Percentiles rank a stretch among this genome's conserved stretches.
Conservation (phyloP, 2,329 filamentous ascomycete species). For the Aspergillus sp. region DNA sequence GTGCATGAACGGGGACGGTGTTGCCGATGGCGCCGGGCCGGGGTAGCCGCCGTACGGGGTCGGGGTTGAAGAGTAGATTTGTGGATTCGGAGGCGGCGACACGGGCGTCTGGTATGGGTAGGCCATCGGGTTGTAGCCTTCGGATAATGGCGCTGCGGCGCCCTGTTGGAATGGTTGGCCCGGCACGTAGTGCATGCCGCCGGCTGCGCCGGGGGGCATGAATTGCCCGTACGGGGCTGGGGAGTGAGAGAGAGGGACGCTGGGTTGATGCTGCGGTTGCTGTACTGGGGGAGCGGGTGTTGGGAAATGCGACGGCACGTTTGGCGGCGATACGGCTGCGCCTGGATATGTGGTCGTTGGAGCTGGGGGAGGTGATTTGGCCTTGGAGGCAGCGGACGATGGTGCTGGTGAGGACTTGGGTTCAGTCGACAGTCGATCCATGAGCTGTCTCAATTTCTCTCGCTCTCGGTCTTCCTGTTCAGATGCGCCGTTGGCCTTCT, state of each 20-base stretch:
- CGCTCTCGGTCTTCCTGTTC: conserved; percentile 69
- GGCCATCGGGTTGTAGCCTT: conserved; percentile 44
- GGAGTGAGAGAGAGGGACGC: conserved; percentile 24
- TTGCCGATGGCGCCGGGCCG: conserved; percentile 27
- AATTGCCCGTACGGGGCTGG: conserved; percentile 30
- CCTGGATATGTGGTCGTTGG: conserved; percentile 23
- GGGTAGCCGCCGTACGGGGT: conserved; percentile 25
- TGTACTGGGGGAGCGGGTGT: conserved; percentile 16
- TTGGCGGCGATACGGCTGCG: conserved; percentile 30
- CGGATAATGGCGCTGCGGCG: conserved; percentile 32
- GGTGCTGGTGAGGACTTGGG: conserved; percentile 27
- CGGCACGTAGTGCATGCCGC: conserved; percentile 18
- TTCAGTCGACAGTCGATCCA: conserved; percentile 93
- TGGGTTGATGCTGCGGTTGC: conserved; percentile 8
- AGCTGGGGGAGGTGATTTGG: conserved; percentile 30
- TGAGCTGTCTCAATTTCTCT: conserved; percentile 74
- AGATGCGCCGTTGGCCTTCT: conserved; percentile 52
- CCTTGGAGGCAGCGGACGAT: conserved; percentile 36
- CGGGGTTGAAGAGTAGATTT: conserved; percentile 28
- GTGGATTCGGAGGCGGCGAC: conserved; percentile 35
- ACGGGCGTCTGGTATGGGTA: conserved; percentile 36
- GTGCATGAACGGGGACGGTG: conserved; percentile 41
- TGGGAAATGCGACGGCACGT: conserved; percentile 29
- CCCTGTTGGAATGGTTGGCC: conserved; percentile 32
- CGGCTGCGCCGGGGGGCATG: conserved; percentile 12